Percentiles rank a stretch among this genome's conserved stretches.
Conservation (phyloP, 169 alveolate genomes). For the Plasmodium vinckei region DNA sequence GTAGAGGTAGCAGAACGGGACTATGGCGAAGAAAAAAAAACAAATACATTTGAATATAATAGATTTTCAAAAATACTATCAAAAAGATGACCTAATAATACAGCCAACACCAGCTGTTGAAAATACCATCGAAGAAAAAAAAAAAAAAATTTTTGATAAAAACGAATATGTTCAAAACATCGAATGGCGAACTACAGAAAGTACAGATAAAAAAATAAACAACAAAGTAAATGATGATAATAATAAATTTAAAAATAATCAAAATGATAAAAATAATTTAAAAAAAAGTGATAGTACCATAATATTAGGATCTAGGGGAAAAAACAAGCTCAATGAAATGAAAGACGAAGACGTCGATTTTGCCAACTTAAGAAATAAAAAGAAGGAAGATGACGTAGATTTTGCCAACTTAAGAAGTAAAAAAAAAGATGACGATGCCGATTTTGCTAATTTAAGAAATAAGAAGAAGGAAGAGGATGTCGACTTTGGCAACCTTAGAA, state of each 20-base stretch:
- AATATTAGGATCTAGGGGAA: background rate
- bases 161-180: conserved; percentile 59
- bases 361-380: background rate
- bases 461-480: conserved; percentile 2
- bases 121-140: conserved; percentile 20
- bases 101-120: conserved; percentile 8
- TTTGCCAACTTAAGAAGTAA: conserved; percentile 17
- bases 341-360: conserved; percentile 37
- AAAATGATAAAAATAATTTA: conserved; percentile 18
- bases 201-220: conserved; percentile 7
- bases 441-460: conserved; percentile 10
- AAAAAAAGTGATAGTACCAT: conserved; percentile 15
- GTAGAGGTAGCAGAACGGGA: background rate
- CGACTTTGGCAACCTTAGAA: conserved; percentile 5
- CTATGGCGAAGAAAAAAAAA: conserved; percentile 61
- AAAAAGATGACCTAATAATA: conserved; percentile 51
- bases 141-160: conserved; percentile 43
- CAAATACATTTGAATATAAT: conserved; percentile 64
- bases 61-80: conserved; percentile 59
- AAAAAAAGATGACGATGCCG: background rate
- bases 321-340: background rate
- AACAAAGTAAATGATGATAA: conserved; percentile 9
- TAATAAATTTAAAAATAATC: conserved; percentile 7
- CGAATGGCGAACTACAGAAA: conserved; percentile 66
- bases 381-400: background rate